Percentiles rank a stretch among this genome's conserved stretches.
Evolutionary conservation across 768 basidiomycete species (phyloP).

Genomic region (Amanita rubescens): DNA sequence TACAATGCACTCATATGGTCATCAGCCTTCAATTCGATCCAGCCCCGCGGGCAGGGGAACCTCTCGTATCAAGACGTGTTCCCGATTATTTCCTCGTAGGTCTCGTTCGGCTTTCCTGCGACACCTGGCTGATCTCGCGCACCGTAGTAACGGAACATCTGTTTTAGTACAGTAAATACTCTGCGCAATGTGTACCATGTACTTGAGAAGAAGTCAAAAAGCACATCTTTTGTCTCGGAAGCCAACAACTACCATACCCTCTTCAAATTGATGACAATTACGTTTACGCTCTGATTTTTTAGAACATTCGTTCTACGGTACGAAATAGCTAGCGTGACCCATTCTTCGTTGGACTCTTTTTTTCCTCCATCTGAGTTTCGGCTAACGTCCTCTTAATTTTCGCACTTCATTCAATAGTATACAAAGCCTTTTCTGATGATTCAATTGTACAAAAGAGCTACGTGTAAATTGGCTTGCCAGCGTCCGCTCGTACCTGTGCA

Average conservation of each 20-base stretch:
- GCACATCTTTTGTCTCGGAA: background rate
- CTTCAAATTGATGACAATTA: background rate
- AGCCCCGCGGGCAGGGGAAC: conserved; percentile 97
- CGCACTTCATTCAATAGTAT: background rate
- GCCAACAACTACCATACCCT: background rate
- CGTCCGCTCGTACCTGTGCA: conserved; percentile 5
- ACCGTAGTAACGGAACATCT: conserved; percentile 16
- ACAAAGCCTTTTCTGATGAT: background rate
- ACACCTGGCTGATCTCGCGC: background rate
- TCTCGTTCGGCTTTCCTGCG: conserved; percentile 7
- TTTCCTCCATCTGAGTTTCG: background rate
- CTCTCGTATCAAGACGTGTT: conserved; percentile 91
- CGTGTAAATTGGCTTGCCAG: background rate
- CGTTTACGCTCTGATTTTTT: background rate
- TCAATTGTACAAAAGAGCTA: conserved; percentile 3
- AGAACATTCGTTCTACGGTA: background rate
- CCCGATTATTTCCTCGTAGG: conserved; percentile 90
- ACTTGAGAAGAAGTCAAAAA: conserved; percentile 4
- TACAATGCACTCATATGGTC: background rate
- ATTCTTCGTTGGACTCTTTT: background rate
- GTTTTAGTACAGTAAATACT: conserved; percentile 20
- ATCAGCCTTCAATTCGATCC: conserved; percentile 98
- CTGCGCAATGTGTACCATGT: conserved; percentile 16
- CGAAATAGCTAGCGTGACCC: background rate
- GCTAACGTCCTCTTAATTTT: background rate